Evolutionary conservation across 306 rosid species (phyloP).

Genomic region (Begonia loranthoides): DNA sequence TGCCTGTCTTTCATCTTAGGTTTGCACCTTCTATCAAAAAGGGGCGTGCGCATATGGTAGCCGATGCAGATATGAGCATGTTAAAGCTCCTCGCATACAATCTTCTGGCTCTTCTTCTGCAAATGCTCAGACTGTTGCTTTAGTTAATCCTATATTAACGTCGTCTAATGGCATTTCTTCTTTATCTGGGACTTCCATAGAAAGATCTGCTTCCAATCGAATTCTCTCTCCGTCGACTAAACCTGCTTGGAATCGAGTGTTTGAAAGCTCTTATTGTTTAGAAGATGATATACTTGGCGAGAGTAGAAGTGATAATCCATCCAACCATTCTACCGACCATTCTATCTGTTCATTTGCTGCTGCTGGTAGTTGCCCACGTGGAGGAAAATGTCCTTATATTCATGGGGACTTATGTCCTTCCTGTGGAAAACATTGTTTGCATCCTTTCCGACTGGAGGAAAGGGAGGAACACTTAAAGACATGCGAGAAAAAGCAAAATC

Average conservation of each 20-base stretch:
- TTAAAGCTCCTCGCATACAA: slow-evolving; percentile 45
- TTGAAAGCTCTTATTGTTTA: slow-evolving; percentile 15
- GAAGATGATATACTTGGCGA: slow-evolving; percentile 33
- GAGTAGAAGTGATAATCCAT: slow-evolving; percentile 28
- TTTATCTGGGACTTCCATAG: slow-evolving; percentile 13
- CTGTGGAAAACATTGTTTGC: slow-evolving; percentile 83
- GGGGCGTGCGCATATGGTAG: slow-evolving; percentile 87
- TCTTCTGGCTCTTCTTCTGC: slow-evolving; percentile 42
- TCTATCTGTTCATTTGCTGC: slow-evolving; percentile 94
- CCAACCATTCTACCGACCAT: slow-evolving; percentile 51
- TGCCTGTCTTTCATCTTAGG: slow-evolving; percentile 25
- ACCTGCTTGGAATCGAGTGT: slow-evolving; percentile 46
- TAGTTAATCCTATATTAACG: slow-evolving; percentile 17
- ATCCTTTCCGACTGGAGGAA: slow-evolving; percentile 77
- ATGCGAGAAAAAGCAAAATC: slow-evolving; percentile 67
- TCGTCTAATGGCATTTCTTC: slow-evolving; percentile 26
- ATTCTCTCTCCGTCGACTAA: slow-evolving; percentile 28
- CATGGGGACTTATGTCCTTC: slow-evolving; percentile 84
- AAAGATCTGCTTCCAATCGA: slow-evolving; percentile 28
- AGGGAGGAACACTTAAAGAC: slow-evolving; percentile 65
- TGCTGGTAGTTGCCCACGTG: slow-evolving; percentile 85
- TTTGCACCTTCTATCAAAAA: slow-evolving; percentile 86
- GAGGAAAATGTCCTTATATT: slow-evolving; percentile 73
- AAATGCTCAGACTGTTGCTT: slow-evolving; percentile 22
- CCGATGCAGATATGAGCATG: slow-evolving; percentile 94